Evolutionary conservation across 495 filamentous ascomycete genomes (phyloP).

Genomic region (Aspergillus heteromorphus): DNA sequence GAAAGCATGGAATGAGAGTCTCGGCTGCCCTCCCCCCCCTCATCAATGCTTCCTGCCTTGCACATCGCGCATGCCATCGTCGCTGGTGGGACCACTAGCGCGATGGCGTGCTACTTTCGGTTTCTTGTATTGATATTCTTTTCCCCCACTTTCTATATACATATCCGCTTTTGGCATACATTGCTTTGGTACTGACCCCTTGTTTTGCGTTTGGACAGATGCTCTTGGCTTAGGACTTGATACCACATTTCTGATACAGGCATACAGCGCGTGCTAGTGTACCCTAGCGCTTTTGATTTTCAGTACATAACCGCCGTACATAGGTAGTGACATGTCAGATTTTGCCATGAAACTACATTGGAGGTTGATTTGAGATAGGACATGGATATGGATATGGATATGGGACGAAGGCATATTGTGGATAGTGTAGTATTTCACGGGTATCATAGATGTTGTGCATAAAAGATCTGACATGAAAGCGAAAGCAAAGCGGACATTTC

Average conservation of each 20-base stretch:
- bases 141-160: not conserved
- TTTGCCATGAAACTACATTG: not conserved
- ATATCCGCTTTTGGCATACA: not conserved
- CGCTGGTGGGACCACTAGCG: slow-evolving; percentile 6
- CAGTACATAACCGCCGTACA: not conserved
- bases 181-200: not conserved
- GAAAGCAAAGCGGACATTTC: too few species aligned
- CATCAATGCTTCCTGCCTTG: not conserved
- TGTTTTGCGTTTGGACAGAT: not conserved
- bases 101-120: slow-evolving; percentile 16
- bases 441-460: slow-evolving; percentile 12
- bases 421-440: not conserved
- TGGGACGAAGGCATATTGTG: not conserved
- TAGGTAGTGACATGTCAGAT: not conserved
- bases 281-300: not conserved
- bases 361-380: not conserved
- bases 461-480: not conserved
- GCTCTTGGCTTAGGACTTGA: slow-evolving; percentile 8
- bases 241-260: slow-evolving; percentile 18
- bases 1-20: slow-evolving; percentile 28
- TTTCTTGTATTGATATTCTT: slow-evolving; percentile 1
- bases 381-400: not conserved
- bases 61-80: not conserved
- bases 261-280: not conserved
- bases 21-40: not conserved